These are phyloP conservation scores for Boletus pseudo-olivaceus DNA, from an alignment of 768 basidiomycete species.

Conservation along the genomic window DNA sequence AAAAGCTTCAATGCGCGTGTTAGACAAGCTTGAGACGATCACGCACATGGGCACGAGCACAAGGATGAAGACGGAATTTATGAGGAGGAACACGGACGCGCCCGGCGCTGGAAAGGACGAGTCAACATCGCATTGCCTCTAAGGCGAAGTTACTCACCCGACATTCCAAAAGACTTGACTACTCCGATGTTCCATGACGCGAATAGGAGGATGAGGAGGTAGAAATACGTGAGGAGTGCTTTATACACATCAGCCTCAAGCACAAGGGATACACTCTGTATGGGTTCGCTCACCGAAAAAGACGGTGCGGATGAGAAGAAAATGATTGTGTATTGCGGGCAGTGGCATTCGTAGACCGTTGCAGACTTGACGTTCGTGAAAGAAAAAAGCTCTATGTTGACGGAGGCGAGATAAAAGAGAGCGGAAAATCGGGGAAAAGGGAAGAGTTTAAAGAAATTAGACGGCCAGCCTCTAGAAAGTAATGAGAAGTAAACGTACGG, in stretches of 20 bases:
- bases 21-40: not conserved
- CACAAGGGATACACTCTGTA: not conserved
- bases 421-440: not conserved
- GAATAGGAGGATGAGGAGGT: slow-evolving; percentile 50
- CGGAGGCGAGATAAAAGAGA: not conserved
- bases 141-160: slow-evolving; percentile 32
- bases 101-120: slow-evolving; percentile 37
- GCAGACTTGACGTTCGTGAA: slow-evolving; percentile 15
- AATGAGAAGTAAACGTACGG: slow-evolving; percentile 9
- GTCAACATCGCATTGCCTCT: not conserved
- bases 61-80: slow-evolving; percentile 40
- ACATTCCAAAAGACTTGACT: slow-evolving; percentile 31
- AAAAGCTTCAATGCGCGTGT: not conserved
- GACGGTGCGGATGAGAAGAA: slow-evolving; percentile 55
- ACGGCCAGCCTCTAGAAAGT: slow-evolving; percentile 13
- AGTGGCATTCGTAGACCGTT: slow-evolving; percentile 1
- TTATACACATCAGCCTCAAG: slow-evolving; percentile 2
- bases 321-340: slow-evolving; percentile 44
- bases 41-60: slow-evolving; percentile 33
- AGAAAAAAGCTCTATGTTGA: not conserved
- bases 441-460: not conserved
- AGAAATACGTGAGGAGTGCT: slow-evolving; percentile 47
- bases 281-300: slow-evolving; percentile 46
- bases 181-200: slow-evolving; percentile 55
- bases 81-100: slow-evolving; percentile 46